Percentiles rank a stretch among this genome's conserved stretches.
These are phyloP conservation scores for Zygosaccharomyces siamensis DNA, from an alignment of 805 yeast species.

Conservation along the genomic window DNA sequence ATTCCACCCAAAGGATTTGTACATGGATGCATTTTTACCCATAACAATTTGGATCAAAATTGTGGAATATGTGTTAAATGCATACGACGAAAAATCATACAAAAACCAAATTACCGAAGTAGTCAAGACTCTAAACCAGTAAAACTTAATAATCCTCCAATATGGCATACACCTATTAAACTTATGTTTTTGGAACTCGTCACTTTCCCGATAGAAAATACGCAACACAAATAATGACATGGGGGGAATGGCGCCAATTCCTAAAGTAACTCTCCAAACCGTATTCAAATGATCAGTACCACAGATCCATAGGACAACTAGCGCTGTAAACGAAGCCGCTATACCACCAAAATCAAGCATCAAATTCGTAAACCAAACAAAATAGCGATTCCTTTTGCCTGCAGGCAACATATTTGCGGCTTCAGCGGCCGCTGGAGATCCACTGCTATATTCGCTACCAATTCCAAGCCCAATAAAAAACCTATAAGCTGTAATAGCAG, in stretches of 20 bases:
- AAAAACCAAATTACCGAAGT: conserved; percentile 84
- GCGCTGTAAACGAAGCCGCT: conserved; percentile 74
- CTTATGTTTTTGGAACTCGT: conserved; percentile 62
- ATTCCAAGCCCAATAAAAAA: conserved; percentile 86
- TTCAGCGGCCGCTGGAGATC: conserved; percentile 91
- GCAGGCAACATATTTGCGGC: conserved; percentile 72
- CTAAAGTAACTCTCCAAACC: conserved; percentile 89
- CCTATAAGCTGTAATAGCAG: conserved; percentile 78
- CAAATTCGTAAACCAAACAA: conserved; percentile 80
- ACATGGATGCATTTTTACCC: conserved; percentile 54
- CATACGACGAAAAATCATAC: conserved; percentile 83
- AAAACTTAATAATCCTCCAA: conserved; percentile 63
- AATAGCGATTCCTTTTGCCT: conserved; percentile 86
- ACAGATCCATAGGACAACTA: conserved; percentile 82
- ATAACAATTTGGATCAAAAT: conserved; percentile 58
- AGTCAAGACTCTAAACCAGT: conserved; percentile 72
- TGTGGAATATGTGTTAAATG: conserved; percentile 81
- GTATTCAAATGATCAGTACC: conserved; percentile 62
- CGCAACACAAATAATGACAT: conserved; percentile 71
- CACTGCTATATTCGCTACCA: conserved; percentile 94
- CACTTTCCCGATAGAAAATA: conserved; percentile 67
- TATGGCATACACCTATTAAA: conserved; percentile 67
- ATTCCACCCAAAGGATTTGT: conserved; percentile 86
- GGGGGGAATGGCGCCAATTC: conserved; percentile 88
- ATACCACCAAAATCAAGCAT: conserved; percentile 90